Evolutionary conservation across 2,329 filamentous ascomycete genomes (phyloP), one percentile per base, ranked within the genome.

Genomic region (Aureobasidium namibiae): DNA sequence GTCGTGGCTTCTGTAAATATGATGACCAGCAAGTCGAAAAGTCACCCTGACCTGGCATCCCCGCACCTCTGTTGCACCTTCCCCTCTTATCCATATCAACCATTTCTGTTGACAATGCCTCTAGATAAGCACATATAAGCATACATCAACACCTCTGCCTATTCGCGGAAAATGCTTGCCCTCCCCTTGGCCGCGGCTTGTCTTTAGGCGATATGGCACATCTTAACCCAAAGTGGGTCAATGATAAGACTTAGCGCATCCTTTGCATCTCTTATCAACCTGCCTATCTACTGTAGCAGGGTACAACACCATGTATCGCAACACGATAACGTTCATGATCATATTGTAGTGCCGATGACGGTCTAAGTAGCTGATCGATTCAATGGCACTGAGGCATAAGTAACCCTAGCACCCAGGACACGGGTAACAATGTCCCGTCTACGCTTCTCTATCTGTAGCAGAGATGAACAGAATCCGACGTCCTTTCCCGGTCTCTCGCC

Each of bases 381-480:
- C 21, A 26, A 18, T 7, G 38, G 8, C 4, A 13, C 26, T 29
- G n/a, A 34, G 14, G 18, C 24, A 44, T 56, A 56, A 56, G 39
- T 56, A 42, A n/a, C 45, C 18, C 8, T 23, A 45, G 38, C 29
- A 23, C 26, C 18, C 29, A 26, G 41, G 36, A 42, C 24, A 54
- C 18, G 11, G 36, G 29, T 44, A 18, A 31, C 18, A 6, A 13
- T 23, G 29, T 13, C 26, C 16, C 21, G 3, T 9, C 18, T 4
- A 8, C 23, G 6, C 8, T 24, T 34, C 18, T 24, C 29, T n/a
- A 16, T 6, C 36, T 23, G 46, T 31, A 53, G n/a, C 29, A 45
- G 24, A 24, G 42, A 68, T 68, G 67, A 61, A 67, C 53, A 64
- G 67, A 18, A 59, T 67, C 18, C 64, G 67, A 4, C 52, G 64